Base-by-base conservation (phyloP, 371 early-diverging fungal genomes). In the Cokeromyces recurvatus region DNA sequence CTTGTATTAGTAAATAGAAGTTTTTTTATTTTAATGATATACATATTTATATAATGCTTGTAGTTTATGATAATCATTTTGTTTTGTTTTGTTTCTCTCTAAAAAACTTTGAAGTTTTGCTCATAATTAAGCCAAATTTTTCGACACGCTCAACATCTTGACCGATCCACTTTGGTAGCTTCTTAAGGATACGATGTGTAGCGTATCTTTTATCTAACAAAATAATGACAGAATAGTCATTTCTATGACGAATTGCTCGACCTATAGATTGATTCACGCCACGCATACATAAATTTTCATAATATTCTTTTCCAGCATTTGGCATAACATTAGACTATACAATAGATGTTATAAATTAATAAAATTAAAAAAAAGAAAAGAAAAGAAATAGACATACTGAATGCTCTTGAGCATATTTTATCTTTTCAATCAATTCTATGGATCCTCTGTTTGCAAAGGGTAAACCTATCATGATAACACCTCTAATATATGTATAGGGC, bases 241-340 rank as follows among this genome's bases (percentile, higher is more conserved):
- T 66, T 38, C 71, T 77, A 66, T 96, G 94, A 24, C 98, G 78
- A 46, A 97, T 88, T 3, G 94, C 95, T 43, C 99, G 78, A 74
- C 94, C 96, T 40, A 95, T 93, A 2, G 96, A 87, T 64, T 98
- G 99, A 68, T 99, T 99, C 0, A 99, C 94, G 4, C 91, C 87
- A 22, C 89, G 84, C 95, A 99, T 95, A 68, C 94, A 94, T 23
- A 95, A 57, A 52, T 93, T 90, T 57, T 92, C 91, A 46, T 94
- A 94, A 56, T 89, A 88, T 44, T 87, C 90, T 22, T 60, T 71
- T 1, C 85, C 86, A 24, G 79, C 78, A 51, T 62, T 58, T n/a
- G n/a, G n/a, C n/a, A n/a, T n/a, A n/a, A n/a, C n/a, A n/a, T n/a
- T n/a, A n/a, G n/a, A n/a, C n/a, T n/a, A n/a, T n/a, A n/a, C n/a